Evolutionary conservation across 768 basidiomycete species (phyloP).

Genomic region (Cystofilobasidium capitatum): DNA sequence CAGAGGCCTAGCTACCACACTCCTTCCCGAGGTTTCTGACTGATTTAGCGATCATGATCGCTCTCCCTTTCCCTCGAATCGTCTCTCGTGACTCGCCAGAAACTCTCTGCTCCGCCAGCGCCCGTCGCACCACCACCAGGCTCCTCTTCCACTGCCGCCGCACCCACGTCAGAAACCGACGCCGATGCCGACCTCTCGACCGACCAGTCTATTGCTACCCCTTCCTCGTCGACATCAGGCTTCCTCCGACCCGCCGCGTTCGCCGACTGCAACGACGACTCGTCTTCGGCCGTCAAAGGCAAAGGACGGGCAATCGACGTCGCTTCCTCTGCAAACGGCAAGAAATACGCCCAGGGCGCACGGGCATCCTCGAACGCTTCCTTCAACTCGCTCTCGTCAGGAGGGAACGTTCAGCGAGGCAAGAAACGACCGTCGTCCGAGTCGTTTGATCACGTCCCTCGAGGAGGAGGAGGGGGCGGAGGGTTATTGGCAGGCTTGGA

Average conservation of each 20-base stretch:
- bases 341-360: background rate
- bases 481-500: background rate
- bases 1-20: background rate
- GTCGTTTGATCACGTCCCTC: background rate
- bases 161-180: background rate
- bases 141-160: constrained; percentile 23
- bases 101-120: constrained; percentile 25
- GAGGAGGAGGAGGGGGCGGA: background rate
- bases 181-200: background rate
- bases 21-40: background rate
- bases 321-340: no score
- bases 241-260: background rate
- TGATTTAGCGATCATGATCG: no score
- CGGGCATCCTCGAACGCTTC: background rate
- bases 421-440: constrained; percentile 2
- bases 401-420: background rate
- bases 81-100: constrained; percentile 12
- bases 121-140: constrained; percentile 4
- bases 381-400: background rate
- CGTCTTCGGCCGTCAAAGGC: background rate
- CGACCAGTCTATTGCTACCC: constrained; percentile 20
- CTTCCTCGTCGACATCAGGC: no score
- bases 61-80: background rate
- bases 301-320: background rate
- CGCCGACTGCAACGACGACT: background rate